Base-by-base conservation (phyloP, 768 basidiomycete genomes). In the Trametes cingulata region DNA sequence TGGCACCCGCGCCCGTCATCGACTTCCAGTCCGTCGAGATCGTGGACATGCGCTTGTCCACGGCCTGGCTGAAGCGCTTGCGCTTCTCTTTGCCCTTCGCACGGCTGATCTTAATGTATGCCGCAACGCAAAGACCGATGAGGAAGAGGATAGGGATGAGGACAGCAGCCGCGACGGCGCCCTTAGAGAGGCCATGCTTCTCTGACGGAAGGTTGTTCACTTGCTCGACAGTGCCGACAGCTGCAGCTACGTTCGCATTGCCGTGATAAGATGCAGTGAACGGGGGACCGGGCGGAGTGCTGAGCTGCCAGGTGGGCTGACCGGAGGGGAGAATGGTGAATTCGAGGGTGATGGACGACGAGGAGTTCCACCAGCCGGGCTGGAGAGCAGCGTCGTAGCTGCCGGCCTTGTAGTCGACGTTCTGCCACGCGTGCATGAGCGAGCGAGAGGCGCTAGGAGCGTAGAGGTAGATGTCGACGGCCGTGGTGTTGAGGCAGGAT, bases 1-100 rank as follows among this genome's bases (percentile, higher is more conserved):
- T 77, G 0, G 90, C 91, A 48, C 89, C 91, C 4, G 82, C 85
- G 6, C 78, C 76, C 8, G 86, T 83, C 65, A 91, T 85, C 43
- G 81, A 79, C 71, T 86, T 87, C 91, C 91, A 93, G 68, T 91
- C 88, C 19, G 80, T 75, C 6, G 85, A 86, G 64, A 92, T 90
- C 49, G 87, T 89, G 2, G 85, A 87, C 91, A 93, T 92, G 71
- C 91, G 87, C 72, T 84, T 85, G 75, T 93, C 91, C 71, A 93
- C 72, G 10, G 77, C 81, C 69, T 85, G 80, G 40, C 80, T 84
- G 78, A 83, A 93, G 20, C 78, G 78, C 71, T 75, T 80, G 67
- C 82, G 78, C 70, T 87, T 79, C 27, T 81, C 77, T 56, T 74
- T 75, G 50, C 78, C 77, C 62, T 73, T 80, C 29, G 72, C 67